Base-by-base conservation (phyloP, 148 eudicot genomes). In the Rheum nobile region DNA sequence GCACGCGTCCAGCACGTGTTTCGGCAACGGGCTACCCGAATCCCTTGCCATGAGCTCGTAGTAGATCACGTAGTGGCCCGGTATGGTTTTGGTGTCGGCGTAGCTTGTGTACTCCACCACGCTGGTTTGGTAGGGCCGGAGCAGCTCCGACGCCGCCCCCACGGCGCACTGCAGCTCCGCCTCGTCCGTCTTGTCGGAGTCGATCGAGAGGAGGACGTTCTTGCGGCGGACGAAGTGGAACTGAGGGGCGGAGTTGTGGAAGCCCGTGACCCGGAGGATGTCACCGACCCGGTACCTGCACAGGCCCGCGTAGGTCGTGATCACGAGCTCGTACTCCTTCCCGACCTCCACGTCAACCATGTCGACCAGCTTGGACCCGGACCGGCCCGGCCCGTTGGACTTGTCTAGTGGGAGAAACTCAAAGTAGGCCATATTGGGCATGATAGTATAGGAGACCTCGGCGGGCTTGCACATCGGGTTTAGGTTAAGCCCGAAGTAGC, bases 371-470 rank as follows among this genome's bases (percentile, higher is more conserved):
- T 65, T 52, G 13, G 83, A 77, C 7, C 55, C 71, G 2, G 80
- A 83, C 4, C 72, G 81, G 7, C 81, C 46, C 4, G 74, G 42
- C 79, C 78, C 77, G 75, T 38, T 0, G 0, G 84, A 32, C 50
- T 21, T 19, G 75, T 86, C 89, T 32, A 86, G 79, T 0, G 97
- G 91, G 29, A 92, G 77, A 73, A 92, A 92, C 85, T 90, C 96
- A 71, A 92, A 92, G 70, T 90, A 90, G 41, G 90, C 96, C 97
- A 92, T 92, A 87, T 92, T 92, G 31, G 97, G 97, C 96, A 92
- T 90, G 73, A 92, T 88, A 76, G 97, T 92, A 81, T 92, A 92
- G 0, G 92, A 92, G 5, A 92, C 97, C 65, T 92, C 87, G 0
- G 92, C 63, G 2, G 97, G 97, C 37, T 87, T 85, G 41, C 88